Percentiles rank a stretch among this genome's conserved stretches.
These are phyloP conservation scores for Entelexis sorbosivorans DNA, from an alignment of 1,139 yeast species.

Conservation along the genomic window DNA sequence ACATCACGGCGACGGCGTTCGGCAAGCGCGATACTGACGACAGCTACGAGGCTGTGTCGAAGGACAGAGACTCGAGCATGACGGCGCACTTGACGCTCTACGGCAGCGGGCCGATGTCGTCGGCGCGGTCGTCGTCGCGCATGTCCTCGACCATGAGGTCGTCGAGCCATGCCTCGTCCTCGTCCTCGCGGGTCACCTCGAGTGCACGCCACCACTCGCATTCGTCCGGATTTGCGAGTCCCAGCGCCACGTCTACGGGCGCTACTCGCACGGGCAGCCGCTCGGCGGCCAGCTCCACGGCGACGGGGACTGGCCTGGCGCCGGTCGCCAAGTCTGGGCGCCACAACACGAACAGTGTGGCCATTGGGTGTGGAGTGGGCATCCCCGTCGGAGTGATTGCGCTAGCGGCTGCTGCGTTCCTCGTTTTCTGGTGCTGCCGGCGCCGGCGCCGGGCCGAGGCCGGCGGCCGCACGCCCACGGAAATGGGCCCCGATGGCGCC, in stretches of 20 bases:
- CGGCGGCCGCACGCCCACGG: conserved; percentile 6
- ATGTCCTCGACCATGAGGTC: conserved; percentile 5
- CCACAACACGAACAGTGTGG: conserved; percentile 41
- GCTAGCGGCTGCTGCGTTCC: conserved; percentile 38
- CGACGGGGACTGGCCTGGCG: conserved; percentile 26
- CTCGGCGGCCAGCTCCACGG: conserved; percentile 13
- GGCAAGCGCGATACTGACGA: neutral
- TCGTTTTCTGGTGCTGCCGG: conserved; percentile 51
- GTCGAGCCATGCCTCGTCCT: neutral
- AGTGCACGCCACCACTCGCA: conserved; percentile 10
- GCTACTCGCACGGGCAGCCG: conserved; percentile 16
- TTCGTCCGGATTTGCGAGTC: conserved; percentile 19
- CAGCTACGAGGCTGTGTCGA: neutral
- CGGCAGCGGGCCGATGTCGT: conserved; percentile 37
- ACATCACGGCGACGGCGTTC: conserved; percentile 38
- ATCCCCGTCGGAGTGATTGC: conserved; percentile 61
- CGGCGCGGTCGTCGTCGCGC: neutral
- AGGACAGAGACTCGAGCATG: conserved; percentile 21
- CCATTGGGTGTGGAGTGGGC: conserved; percentile 83
- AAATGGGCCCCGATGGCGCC: conserved; percentile 4
- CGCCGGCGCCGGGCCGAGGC: conserved; percentile 34
- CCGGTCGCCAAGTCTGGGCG: conserved; percentile 3
- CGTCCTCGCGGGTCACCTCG: conserved; percentile 4
- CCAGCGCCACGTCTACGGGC: conserved; percentile 17
- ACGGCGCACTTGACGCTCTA: conserved; percentile 41